Evolutionary conservation across 2,329 filamentous ascomycete species (phyloP).

Genomic region (Chalaropsis ovoidea): DNA sequence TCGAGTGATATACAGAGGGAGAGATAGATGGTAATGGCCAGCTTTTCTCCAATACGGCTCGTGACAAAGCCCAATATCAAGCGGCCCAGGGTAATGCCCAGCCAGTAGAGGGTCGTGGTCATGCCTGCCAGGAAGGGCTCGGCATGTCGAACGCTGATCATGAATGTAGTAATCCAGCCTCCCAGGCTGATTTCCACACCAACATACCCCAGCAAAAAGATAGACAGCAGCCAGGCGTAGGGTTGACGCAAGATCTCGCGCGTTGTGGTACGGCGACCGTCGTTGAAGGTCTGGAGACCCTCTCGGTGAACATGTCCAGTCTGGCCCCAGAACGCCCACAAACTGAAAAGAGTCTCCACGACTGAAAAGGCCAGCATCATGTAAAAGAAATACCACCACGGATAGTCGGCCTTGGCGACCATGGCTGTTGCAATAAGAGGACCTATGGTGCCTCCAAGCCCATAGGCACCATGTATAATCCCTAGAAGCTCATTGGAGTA

Average conservation of each 20-base stretch:
- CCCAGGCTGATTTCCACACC: constrained; percentile 66
- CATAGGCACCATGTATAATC: constrained; percentile 62
- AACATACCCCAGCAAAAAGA: constrained; percentile 70
- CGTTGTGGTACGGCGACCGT: constrained; percentile 39
- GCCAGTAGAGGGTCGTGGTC: constrained; percentile 72
- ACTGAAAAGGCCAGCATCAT: constrained; percentile 54
- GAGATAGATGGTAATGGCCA: constrained; percentile 54
- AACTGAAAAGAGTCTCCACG: constrained; percentile 45
- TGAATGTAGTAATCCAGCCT: constrained; percentile 75
- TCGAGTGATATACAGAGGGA: constrained; percentile 52
- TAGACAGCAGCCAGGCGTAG: constrained; percentile 60
- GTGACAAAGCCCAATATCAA: constrained; percentile 68
- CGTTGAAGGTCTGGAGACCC: constrained; percentile 29
- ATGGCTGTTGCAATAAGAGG: constrained; percentile 64
- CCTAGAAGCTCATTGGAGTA: constrained; percentile 64
- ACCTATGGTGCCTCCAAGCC: constrained; percentile 57
- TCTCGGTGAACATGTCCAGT: constrained; percentile 48
- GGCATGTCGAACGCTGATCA: constrained; percentile 65
- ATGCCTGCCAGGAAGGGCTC: constrained; percentile 62
- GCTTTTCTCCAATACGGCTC: constrained; percentile 60
- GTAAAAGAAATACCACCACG: constrained; percentile 69
- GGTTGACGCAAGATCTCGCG: constrained; percentile 38
- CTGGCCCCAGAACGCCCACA: constrained; percentile 53
- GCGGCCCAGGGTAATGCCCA: constrained; percentile 66
- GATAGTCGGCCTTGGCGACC: constrained; percentile 50